Percentiles rank a stretch among this genome's conserved stretches.
phyloP scores from a whole-genome alignment of 495 filamentous ascomycete species.

The Melanomma pulvis-pyrius region DNA sequence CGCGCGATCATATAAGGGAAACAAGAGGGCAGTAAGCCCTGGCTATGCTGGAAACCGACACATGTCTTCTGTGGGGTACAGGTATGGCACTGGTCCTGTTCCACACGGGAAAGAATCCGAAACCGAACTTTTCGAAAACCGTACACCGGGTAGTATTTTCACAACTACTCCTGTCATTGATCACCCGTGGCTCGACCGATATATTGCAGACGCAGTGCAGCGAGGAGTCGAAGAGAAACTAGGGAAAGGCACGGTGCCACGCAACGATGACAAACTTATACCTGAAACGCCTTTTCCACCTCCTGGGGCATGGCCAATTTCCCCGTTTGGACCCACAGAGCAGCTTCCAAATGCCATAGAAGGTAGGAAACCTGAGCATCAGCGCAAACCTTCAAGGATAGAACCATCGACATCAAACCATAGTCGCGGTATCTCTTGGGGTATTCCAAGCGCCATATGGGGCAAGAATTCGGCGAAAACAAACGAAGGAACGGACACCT shows the following conservation, averaged over 20 bases:
- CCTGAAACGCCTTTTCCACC: background rate
- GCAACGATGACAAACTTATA: background rate
- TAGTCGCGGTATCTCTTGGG: no score
- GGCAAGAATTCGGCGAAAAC: background rate
- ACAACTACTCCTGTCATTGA: background rate
- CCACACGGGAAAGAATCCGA: background rate
- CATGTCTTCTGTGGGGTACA: background rate
- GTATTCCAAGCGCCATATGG: no score
- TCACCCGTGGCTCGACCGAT: background rate
- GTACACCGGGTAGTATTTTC: background rate
- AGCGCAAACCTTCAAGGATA: background rate
- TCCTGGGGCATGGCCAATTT: constrained; percentile 5
- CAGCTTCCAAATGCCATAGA: background rate
- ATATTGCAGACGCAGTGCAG: background rate
- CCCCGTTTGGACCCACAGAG: background rate
- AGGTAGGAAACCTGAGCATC: background rate
- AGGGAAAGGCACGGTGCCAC: background rate
- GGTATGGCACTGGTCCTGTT: constrained; percentile 8
- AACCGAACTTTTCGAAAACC: background rate
- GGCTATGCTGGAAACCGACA: background rate
- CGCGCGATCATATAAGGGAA: background rate
- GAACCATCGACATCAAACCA: background rate
- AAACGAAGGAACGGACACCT: background rate
- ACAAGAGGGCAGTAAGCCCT: background rate
- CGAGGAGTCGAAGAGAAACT: background rate